Evolutionary conservation across 1,284 basidiomycete genomes (phyloP).

Genomic region (Moniliophthora roreri): DNA sequence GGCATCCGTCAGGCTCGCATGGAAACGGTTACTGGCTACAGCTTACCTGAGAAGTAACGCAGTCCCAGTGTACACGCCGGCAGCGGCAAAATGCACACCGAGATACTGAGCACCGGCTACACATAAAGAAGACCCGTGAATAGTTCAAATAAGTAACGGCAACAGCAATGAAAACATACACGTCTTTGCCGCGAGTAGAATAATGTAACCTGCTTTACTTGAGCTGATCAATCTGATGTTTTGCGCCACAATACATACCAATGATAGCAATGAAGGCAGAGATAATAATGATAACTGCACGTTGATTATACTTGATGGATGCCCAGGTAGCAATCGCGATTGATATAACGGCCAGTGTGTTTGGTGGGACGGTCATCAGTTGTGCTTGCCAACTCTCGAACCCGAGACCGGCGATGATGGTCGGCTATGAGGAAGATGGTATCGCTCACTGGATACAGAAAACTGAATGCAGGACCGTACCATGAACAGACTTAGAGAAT

Average conservation of each 20-base stretch:
- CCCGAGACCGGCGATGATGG: constrained; percentile 60
- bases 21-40: not conserved
- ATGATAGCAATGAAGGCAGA: constrained; percentile 53
- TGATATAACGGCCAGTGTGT: constrained; percentile 48
- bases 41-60: constrained; percentile 52
- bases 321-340: constrained; percentile 52
- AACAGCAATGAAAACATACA: constrained; percentile 28
- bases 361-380: constrained; percentile 60
- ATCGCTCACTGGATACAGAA: not conserved
- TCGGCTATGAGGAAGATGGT: constrained; percentile 37
- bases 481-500: no score
- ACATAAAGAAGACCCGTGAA: constrained; percentile 7
- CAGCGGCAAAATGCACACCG: constrained; percentile 58
- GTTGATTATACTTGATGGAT: constrained; percentile 43
- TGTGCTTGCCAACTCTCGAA: constrained; percentile 62
- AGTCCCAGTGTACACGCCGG: constrained; percentile 63
- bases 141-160: not conserved
- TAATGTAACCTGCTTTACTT: constrained; percentile 63
- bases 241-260: constrained; percentile 40
- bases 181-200: constrained; percentile 54
- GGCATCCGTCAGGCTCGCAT: not conserved
- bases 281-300: constrained; percentile 60
- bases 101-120: constrained; percentile 58
- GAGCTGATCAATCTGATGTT: no score
- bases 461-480: not conserved